These are phyloP conservation scores for Suhomyces faveliae DNA, from an alignment of 805 yeast species.

Conservation along the genomic window DNA sequence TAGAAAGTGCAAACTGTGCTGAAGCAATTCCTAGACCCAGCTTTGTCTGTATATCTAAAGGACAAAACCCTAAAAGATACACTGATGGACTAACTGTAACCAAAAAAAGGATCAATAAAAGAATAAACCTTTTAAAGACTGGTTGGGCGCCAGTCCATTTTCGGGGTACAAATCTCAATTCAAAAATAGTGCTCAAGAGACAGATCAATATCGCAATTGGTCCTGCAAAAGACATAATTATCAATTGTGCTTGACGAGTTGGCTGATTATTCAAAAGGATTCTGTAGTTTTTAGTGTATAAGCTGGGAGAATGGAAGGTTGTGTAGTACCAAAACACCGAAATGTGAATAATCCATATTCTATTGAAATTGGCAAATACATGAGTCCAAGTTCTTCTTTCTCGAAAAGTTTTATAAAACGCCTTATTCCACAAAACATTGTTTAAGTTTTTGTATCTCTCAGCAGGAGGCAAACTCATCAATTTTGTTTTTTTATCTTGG, in stretches of 20 bases:
- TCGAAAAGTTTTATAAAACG: slow-evolving; percentile 70
- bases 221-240: slow-evolving; percentile 69
- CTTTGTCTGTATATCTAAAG: slow-evolving; percentile 29
- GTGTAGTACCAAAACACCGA: slow-evolving; percentile 78
- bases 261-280: slow-evolving; percentile 61
- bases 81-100: slow-evolving; percentile 51
- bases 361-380: slow-evolving; percentile 65
- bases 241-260: slow-evolving; percentile 49
- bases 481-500: slow-evolving; percentile 37
- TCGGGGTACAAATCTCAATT: slow-evolving; percentile 65
- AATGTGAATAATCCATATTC: slow-evolving; percentile 77
- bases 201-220: slow-evolving; percentile 54
- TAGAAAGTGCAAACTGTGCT: slow-evolving; percentile 55
- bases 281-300: slow-evolving; percentile 60
- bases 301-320: slow-evolving; percentile 61
- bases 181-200: slow-evolving; percentile 54
- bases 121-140: slow-evolving; percentile 44
- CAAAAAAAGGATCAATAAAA: slow-evolving; percentile 42
- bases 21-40: slow-evolving; percentile 47
- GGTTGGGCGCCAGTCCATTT: slow-evolving; percentile 72
- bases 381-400: slow-evolving; percentile 81
- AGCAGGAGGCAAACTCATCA: slow-evolving; percentile 53
- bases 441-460: slow-evolving; percentile 57
- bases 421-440: slow-evolving; percentile 62
- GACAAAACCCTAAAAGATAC: slow-evolving; percentile 45